Conservation (phyloP, 768 basidiomycete genomes). For the Exsudoporus frostii region DNA sequence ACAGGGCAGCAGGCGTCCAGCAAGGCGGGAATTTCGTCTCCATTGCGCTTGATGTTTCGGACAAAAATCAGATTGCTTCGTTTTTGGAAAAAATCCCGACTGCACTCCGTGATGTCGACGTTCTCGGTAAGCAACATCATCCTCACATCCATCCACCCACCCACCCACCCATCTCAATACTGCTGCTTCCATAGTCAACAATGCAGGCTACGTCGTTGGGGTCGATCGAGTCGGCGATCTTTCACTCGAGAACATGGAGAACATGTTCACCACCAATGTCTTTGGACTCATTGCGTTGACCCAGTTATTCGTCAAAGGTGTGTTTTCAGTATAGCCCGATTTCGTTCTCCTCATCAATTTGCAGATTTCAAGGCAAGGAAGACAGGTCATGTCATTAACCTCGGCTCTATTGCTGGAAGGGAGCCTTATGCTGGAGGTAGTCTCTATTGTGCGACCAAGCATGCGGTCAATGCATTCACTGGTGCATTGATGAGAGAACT, state of each 20-base stretch:
- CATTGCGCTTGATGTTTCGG: conserved; percentile 76
- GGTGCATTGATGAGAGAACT: conserved; percentile 80
- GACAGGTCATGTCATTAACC: conserved; percentile 87
- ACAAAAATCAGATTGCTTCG: conserved; percentile 64
- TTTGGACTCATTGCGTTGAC: conserved; percentile 82
- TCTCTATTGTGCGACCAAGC: conserved; percentile 91
- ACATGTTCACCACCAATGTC: conserved; percentile 81
- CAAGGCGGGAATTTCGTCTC: conserved; percentile 76
- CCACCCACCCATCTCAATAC: not conserved
- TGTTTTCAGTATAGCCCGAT: not conserved
- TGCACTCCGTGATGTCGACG: conserved; percentile 71
- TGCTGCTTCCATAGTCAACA: conserved; percentile 46
- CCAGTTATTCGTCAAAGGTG: conserved; percentile 66
- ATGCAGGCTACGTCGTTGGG: conserved; percentile 90
- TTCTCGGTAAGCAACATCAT: conserved; percentile 58
- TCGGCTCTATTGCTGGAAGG: conserved; percentile 88
- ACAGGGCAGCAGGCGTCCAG: conserved; percentile 66
- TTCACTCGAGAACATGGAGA: conserved; percentile 71
- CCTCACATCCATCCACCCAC: not conserved
- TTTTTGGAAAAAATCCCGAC: conserved; percentile 71
- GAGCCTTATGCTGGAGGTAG: conserved; percentile 89
- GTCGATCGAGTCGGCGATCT: conserved; percentile 84
- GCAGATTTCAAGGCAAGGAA: conserved; percentile 76
- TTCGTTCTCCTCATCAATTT: conserved; percentile 8
- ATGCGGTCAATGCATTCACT: conserved; percentile 84